Evolutionary conservation across 2,329 filamentous ascomycete species (phyloP).

Genomic region (Cordyceps farinosa): DNA sequence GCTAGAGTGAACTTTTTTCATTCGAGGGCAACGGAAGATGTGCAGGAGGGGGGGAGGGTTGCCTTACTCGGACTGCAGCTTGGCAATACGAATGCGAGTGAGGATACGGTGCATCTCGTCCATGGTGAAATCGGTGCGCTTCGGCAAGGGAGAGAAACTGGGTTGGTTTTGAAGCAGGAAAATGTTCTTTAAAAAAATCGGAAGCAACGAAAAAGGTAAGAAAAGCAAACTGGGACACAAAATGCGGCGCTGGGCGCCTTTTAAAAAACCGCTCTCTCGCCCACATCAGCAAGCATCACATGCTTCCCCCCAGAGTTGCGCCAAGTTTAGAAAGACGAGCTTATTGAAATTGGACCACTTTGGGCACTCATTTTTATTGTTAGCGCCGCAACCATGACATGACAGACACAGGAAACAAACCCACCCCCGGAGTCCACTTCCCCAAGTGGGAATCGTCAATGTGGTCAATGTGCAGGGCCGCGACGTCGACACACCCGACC

Average conservation of each 20-base stretch:
- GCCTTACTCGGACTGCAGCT: slow-evolving; percentile 46
- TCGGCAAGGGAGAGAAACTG: too few relatives aligned
- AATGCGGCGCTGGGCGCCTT: neutral
- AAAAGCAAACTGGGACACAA: neutral
- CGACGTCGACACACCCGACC: neutral
- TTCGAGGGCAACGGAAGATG: neutral
- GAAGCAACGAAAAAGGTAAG: neutral
- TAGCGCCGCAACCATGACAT: neutral
- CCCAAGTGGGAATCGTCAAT: neutral
- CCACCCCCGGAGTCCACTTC: neutral
- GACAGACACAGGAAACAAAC: too few relatives aligned
- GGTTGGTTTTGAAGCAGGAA: neutral
- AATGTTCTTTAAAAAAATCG: neutral
- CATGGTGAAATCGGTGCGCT: slow-evolving; percentile 26
- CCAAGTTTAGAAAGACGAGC: too few relatives aligned
- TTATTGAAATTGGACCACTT: neutral
- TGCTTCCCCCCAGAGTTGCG: neutral
- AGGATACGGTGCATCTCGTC: slow-evolving; percentile 42
- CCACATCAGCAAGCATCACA: slow-evolving; percentile 1
- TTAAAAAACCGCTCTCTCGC: neutral
- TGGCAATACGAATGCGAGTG: slow-evolving; percentile 45
- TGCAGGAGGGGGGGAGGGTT: too few relatives aligned
- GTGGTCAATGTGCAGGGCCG: neutral
- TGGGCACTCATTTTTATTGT: neutral
- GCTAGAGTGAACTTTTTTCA: too few relatives aligned